These are phyloP conservation scores for Microdochium bolleyi DNA, from an alignment of 2,329 filamentous ascomycete genomes.

Conservation along the genomic window DNA sequence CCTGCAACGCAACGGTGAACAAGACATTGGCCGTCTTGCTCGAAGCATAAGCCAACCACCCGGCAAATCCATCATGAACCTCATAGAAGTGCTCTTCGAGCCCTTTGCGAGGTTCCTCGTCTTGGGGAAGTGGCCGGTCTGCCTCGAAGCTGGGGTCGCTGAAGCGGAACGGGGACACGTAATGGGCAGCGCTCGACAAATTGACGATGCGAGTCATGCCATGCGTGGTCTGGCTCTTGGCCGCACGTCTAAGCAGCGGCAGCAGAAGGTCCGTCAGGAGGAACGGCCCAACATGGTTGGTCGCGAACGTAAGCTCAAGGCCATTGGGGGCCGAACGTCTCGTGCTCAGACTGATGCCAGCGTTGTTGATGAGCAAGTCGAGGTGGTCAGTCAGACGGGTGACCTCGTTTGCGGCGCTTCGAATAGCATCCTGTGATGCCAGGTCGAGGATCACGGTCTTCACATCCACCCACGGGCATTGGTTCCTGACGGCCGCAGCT, in stretches of 20 bases:
- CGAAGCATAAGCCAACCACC: conserved; percentile 8
- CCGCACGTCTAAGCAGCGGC: conserved; percentile 14
- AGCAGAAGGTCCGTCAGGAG: conserved; percentile 29
- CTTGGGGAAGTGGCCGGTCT: conserved; percentile 1
- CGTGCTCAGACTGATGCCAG: conserved; percentile 23
- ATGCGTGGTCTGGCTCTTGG: conserved; percentile 1
- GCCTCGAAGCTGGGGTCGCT: conserved; percentile 22
- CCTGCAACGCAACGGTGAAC: conserved; percentile 7
- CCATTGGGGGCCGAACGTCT: conserved; percentile 19
- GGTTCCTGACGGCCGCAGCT: conserved; percentile 9
- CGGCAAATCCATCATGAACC: conserved; percentile 8
- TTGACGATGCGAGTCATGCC: conserved; percentile 7
- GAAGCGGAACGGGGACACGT: conserved; percentile 19
- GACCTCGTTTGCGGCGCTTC: conserved; percentile 21
- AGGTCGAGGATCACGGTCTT: conserved; percentile 23
- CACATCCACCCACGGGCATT: conserved; percentile 4
- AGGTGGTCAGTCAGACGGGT: conserved; percentile 17
- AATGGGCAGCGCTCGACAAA: conserved; percentile 7
- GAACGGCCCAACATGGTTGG: conserved; percentile 29
- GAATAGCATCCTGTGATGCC: conserved; percentile 18
- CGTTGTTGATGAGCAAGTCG: conserved; percentile 33
- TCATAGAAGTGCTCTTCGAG: conserved; percentile 5
- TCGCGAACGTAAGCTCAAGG: conserved; percentile 27
- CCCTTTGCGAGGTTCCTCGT: conserved; percentile 7
- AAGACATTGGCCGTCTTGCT: conserved; percentile 7